Conservation (phyloP, 78 protist species). For the Bigelowiella natans region DNA sequence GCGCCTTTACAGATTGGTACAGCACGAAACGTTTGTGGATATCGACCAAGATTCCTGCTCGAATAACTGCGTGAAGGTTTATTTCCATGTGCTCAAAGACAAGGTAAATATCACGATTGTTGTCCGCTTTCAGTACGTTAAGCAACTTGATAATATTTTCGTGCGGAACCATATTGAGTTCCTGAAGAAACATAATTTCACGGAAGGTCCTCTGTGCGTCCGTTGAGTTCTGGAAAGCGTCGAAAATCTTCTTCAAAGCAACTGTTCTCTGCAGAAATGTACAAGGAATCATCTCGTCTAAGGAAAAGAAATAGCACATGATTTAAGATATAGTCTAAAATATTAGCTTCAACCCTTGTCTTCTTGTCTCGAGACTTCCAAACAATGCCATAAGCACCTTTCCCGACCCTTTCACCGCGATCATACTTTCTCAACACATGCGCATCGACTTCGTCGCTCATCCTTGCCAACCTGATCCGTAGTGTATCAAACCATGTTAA, state of each 20-base stretch:
- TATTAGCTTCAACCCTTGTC: constrained; percentile 14
- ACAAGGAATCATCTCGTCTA: not conserved
- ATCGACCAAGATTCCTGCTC: constrained; percentile 87
- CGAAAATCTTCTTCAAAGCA: constrained; percentile 96
- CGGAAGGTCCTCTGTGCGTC: constrained; percentile 97
- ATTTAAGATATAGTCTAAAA: not conserved
- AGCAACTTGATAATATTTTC: constrained; percentile 74
- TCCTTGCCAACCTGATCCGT: too few relatives aligned
- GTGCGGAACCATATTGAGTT: constrained; percentile 52
- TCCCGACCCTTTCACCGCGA: constrained; percentile 68
- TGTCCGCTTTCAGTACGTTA: constrained; percentile 83
- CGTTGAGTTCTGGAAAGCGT: constrained; percentile 89
- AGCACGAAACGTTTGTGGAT: constrained; percentile 89
- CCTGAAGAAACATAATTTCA: constrained; percentile 87
- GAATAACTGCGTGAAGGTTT: constrained; percentile 91
- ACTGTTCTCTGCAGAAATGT: constrained; percentile 49
- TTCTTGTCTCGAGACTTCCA: constrained; percentile 80
- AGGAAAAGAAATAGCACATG: not conserved
- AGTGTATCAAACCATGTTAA: too few relatives aligned
- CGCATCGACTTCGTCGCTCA: constrained; percentile 62
- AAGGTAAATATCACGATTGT: constrained; percentile 91
- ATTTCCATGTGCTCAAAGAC: constrained; percentile 86
- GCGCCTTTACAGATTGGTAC: constrained; percentile 84
- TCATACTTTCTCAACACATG: constrained; percentile 74
- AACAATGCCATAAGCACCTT: constrained; percentile 95